Evolutionary conservation across 345 rosid species (phyloP).

Genomic region (Pelargonium nanum): DNA sequence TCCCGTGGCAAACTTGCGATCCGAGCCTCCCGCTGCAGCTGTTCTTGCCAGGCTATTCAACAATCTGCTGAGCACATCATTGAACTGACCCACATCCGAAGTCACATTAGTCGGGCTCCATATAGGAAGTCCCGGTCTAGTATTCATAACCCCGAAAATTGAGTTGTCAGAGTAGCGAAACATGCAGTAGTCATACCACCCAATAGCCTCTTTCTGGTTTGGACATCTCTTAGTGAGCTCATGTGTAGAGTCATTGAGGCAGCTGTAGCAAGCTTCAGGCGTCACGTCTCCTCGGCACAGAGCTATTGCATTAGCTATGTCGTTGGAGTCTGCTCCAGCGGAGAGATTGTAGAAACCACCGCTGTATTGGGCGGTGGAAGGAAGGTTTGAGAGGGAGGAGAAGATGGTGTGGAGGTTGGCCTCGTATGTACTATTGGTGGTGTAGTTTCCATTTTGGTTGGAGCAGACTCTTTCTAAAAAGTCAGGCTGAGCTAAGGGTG

Average conservation of each 20-base stretch:
- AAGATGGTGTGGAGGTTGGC: not conserved
- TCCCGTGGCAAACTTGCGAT: constrained; percentile 6
- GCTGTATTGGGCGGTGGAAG: not conserved
- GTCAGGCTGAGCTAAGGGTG: too few species aligned
- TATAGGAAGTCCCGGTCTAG: not conserved
- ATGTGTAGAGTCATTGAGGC: constrained; percentile 16
- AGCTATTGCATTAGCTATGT: not conserved
- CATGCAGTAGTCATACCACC: constrained; percentile 31
- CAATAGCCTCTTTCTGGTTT: constrained; percentile 8
- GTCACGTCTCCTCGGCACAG: constrained; percentile 30
- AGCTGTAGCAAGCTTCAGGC: constrained; percentile 13
- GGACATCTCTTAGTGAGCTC: constrained; percentile 11
- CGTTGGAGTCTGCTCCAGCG: not conserved
- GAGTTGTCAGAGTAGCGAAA: constrained; percentile 11
- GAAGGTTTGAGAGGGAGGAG: not conserved
- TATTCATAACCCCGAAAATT: constrained; percentile 16
- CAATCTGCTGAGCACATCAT: constrained; percentile 6
- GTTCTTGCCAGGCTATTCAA: not conserved
- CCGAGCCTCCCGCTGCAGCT: not conserved
- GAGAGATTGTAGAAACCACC: not conserved
- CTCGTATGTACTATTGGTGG: not conserved
- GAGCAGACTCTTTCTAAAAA: too few species aligned
- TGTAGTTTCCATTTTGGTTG: not conserved
- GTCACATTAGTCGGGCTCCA: constrained; percentile 11
- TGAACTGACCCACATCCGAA: not conserved